phyloP scores from a whole-genome alignment of 768 basidiomycete species.

The Tephrocybe sp. region DNA sequence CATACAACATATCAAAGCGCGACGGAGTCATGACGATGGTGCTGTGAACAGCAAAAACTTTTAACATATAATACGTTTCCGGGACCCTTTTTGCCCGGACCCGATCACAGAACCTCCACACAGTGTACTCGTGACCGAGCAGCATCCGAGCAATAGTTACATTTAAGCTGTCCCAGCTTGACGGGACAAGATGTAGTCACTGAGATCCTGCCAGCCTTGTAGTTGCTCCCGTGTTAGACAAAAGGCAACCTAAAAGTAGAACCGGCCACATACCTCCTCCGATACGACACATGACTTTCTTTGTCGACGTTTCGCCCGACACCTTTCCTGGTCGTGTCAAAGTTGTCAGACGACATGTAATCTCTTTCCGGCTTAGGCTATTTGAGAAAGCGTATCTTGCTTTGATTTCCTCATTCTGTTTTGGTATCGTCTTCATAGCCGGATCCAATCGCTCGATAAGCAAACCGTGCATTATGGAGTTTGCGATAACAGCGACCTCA shows the following conservation, averaged over 20 bases:
- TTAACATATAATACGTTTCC: background rate
- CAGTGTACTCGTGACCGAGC: slow-evolving; percentile 5
- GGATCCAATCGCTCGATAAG: slow-evolving; percentile 81
- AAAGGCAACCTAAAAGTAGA: background rate
- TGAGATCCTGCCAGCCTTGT: slow-evolving; percentile 79
- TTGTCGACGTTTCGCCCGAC: slow-evolving; percentile 49
- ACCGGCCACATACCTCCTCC: slow-evolving; percentile 65
- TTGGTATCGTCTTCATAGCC: slow-evolving; percentile 61
- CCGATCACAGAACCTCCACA: slow-evolving; percentile 4
- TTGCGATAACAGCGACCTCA: slow-evolving; percentile 75
- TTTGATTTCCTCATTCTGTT: slow-evolving; percentile 75
- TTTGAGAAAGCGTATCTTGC: slow-evolving; percentile 86
- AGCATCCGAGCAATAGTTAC: slow-evolving; percentile 14
- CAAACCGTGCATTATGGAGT: slow-evolving; percentile 76
- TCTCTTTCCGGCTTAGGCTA: slow-evolving; percentile 66
- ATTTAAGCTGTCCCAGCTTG: slow-evolving; percentile 73
- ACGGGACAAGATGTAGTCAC: slow-evolving; percentile 74
- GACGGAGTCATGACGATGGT: slow-evolving; percentile 20
- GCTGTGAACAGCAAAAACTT: slow-evolving; percentile 21
- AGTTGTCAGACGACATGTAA: slow-evolving; percentile 80
- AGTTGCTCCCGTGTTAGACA: slow-evolving; percentile 14
- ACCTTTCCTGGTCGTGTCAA: slow-evolving; percentile 60
- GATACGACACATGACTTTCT: slow-evolving; percentile 92
- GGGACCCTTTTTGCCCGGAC: background rate
- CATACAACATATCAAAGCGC: slow-evolving; percentile 18